These are phyloP conservation scores for Cyclotella atomus DNA, from an alignment of 108 stramenopile genomes.

Conservation along the genomic window DNA sequence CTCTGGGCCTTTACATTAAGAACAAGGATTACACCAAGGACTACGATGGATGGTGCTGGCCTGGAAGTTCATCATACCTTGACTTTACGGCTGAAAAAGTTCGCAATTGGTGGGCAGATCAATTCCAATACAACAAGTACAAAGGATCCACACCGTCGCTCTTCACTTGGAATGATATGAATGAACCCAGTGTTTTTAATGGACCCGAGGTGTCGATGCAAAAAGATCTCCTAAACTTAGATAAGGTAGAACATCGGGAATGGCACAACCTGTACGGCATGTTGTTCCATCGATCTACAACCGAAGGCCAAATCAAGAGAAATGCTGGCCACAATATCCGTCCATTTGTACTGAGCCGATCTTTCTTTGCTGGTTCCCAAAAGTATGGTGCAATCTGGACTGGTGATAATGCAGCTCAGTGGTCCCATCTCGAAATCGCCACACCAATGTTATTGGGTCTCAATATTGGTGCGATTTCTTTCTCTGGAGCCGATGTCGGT, in stretches of 20 bases:
- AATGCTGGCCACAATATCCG: constrained; percentile 75
- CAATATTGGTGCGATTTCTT: constrained; percentile 91
- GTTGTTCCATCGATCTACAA: constrained; percentile 97
- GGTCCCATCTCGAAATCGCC: constrained; percentile 93
- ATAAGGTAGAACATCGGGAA: constrained; percentile 96
- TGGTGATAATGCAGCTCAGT: constrained; percentile 97
- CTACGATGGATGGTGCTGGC: constrained; percentile 99
- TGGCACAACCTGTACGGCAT: constrained; percentile 99
- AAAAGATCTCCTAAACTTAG: constrained; percentile 88
- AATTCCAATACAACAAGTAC: constrained; percentile 93
- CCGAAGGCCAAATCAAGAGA: constrained; percentile 87
- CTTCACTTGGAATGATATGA: constrained; percentile 99
- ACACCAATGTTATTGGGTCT: constrained; percentile 96
- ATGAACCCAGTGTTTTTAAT: constrained; percentile 99
- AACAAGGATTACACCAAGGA: constrained; percentile 90
- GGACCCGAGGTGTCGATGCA: constrained; percentile 99
- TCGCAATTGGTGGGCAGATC: constrained; percentile 97
- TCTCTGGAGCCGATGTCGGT: constrained; percentile 99
- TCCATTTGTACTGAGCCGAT: constrained; percentile 95
- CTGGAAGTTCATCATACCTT: constrained; percentile 97
- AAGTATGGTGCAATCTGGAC: constrained; percentile 99
- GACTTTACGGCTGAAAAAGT: constrained; percentile 96
- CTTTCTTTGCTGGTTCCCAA: constrained; percentile 98
- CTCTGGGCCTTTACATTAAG: constrained; percentile 94
- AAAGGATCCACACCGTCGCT: constrained; percentile 90